phyloP scores from a whole-genome alignment of 139 green algal genomes.

The Chlorella sp. region DNA sequence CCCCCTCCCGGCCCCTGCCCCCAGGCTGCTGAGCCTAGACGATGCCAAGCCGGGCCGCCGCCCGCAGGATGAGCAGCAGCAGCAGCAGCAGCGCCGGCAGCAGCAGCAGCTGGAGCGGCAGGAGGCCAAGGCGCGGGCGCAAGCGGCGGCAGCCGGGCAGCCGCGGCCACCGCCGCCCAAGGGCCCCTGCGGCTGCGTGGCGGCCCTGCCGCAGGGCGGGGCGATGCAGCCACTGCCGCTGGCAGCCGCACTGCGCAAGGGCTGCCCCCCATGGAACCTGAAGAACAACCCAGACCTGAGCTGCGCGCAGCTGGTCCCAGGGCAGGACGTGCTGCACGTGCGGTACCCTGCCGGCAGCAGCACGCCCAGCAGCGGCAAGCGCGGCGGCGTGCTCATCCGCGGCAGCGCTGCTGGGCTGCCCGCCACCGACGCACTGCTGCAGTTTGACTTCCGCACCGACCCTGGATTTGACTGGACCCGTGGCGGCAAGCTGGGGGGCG shows the following conservation, averaged over 20 bases:
- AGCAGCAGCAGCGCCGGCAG: slow-evolving; percentile 2
- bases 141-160: not conserved
- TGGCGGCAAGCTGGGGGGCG: slow-evolving; percentile 27
- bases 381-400: slow-evolving; percentile 1
- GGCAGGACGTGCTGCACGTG: slow-evolving; percentile 5
- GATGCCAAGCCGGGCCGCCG: too few species aligned
- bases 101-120: slow-evolving; percentile 9
- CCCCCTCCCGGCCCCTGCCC: too few species aligned
- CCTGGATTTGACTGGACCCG: slow-evolving; percentile 21
- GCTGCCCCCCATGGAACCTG: not conserved
- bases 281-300: not conserved
- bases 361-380: not conserved
- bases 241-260: not conserved
- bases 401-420: not conserved
- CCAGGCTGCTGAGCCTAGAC: too few species aligned
- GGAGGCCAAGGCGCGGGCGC: slow-evolving; percentile 1
- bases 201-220: not conserved
- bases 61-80: not conserved
- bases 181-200: slow-evolving; percentile 3
- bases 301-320: not conserved
- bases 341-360: slow-evolving; percentile 22
- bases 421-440: slow-evolving; percentile 16
- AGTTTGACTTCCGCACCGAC: slow-evolving; percentile 1
- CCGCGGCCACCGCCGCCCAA: not conserved
- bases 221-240: not conserved